These are phyloP conservation scores for Exophiala sp. DNA, from an alignment of 2,329 filamentous ascomycete species.

Conservation along the genomic window DNA sequence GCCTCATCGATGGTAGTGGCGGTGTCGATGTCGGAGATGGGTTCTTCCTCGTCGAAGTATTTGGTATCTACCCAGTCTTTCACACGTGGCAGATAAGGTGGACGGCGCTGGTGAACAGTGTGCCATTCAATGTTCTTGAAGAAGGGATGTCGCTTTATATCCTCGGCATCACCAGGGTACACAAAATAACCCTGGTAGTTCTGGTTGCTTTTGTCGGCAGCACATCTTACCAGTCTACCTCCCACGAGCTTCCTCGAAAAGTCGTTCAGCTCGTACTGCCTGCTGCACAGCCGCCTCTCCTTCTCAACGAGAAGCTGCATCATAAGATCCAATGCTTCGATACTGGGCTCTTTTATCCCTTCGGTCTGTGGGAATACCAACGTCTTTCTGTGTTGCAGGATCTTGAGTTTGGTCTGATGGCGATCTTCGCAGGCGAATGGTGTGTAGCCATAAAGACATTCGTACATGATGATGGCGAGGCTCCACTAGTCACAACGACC, in stretches of 20 bases:
- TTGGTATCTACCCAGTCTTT: slow-evolving; percentile 68
- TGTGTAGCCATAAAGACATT: slow-evolving; percentile 89
- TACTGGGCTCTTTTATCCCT: slow-evolving; percentile 39
- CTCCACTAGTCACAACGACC: slow-evolving; percentile 97
- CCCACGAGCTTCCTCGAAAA: slow-evolving; percentile 29
- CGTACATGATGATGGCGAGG: slow-evolving; percentile 87
- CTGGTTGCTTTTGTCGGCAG: slow-evolving; percentile 32
- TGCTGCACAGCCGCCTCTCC: slow-evolving; percentile 71
- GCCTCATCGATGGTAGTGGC: slow-evolving; percentile 36
- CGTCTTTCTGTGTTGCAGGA: slow-evolving; percentile 67
- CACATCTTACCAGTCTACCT: slow-evolving; percentile 21
- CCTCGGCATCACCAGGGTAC: slow-evolving; percentile 76
- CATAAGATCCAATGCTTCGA: slow-evolving; percentile 74
- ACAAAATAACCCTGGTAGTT: slow-evolving; percentile 61
- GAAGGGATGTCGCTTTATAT: slow-evolving; percentile 86
- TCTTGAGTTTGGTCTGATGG: slow-evolving; percentile 80
- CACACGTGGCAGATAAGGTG: slow-evolving; percentile 78
- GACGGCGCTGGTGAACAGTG: slow-evolving; percentile 63
- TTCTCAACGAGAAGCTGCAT: slow-evolving; percentile 68
- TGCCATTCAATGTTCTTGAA: slow-evolving; percentile 79
- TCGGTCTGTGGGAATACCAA: slow-evolving; percentile 66
- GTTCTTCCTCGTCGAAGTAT: slow-evolving; percentile 83
- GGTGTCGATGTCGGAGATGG: slow-evolving; percentile 61
- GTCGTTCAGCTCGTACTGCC: slow-evolving; percentile 69
- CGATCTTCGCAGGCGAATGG: slow-evolving; percentile 82